Evolutionary conservation across 495 filamentous ascomycete species (phyloP).

Genomic region (Hypoxylon cercidicola): DNA sequence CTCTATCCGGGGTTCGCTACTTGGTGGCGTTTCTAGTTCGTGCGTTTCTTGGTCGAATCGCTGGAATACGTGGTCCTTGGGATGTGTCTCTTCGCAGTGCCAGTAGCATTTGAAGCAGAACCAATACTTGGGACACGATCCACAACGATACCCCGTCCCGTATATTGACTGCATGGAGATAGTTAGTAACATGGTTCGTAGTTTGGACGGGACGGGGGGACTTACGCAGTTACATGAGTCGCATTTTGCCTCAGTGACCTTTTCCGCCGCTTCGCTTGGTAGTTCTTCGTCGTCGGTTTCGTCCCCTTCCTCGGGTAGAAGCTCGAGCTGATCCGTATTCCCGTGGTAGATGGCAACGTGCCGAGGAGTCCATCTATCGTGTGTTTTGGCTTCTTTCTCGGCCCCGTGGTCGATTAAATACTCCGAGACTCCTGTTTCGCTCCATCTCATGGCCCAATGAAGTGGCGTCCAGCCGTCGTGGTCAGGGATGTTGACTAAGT

Average conservation of each 20-base stretch:
- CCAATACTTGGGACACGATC: constrained; percentile 15
- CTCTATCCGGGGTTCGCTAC: neutral
- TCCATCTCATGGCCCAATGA: constrained; percentile 34
- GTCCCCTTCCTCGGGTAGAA: constrained; percentile 7
- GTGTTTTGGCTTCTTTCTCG: constrained; percentile 17
- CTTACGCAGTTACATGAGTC: constrained; percentile 24
- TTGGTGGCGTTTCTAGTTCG: neutral
- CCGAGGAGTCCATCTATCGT: constrained; percentile 24
- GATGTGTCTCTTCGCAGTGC: constrained; percentile 13
- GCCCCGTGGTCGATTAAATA: constrained; percentile 32
- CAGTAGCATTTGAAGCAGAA: constrained; percentile 26
- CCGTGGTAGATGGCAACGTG: constrained; percentile 23
- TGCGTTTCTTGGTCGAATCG: constrained; percentile 13
- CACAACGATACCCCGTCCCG: constrained; percentile 14
- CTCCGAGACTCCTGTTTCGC: constrained; percentile 14
- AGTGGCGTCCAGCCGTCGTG: constrained; percentile 40
- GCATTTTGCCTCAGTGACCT: constrained; percentile 1
- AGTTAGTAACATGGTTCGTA: neutral
- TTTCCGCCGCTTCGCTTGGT: constrained; percentile 15
- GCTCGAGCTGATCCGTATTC: constrained; percentile 1
- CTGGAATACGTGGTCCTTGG: constrained; percentile 16
- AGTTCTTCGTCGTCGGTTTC: constrained; percentile 14
- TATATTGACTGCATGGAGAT: neutral
- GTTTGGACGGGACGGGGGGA: neutral
- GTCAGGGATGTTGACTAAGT: constrained; percentile 24